These are phyloP conservation scores for Scedosporium minutisporum DNA, from an alignment of 2,329 filamentous ascomycete species.

Conservation along the genomic window DNA sequence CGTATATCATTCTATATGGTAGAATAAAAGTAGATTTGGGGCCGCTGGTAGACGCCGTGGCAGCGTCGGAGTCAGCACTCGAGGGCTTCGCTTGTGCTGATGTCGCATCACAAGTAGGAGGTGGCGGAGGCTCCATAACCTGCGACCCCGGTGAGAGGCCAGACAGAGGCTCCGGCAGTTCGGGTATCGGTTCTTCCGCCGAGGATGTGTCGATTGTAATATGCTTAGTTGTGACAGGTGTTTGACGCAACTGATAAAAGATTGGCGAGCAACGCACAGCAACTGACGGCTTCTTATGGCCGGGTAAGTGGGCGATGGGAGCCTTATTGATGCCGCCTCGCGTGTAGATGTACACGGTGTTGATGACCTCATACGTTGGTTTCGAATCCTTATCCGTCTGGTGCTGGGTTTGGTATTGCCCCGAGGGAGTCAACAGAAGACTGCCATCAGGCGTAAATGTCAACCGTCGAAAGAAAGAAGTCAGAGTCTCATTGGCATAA, in stretches of 20 bases:
- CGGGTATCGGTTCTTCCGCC: constrained; percentile 70
- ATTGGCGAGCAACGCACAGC: constrained; percentile 90
- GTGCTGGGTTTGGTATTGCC: constrained; percentile 82
- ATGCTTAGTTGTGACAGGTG: constrained; percentile 62
- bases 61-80: constrained; percentile 26
- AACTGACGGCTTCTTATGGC: constrained; percentile 96
- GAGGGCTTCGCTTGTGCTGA: constrained; percentile 43
- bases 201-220: constrained; percentile 94
- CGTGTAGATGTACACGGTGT: constrained; percentile 98
- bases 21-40: constrained; percentile 69
- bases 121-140: constrained; percentile 76
- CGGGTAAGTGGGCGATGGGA: constrained; percentile 86
- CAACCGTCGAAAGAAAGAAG: constrained; percentile 88
- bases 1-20: constrained; percentile 90
- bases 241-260: constrained; percentile 70
- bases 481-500: constrained; percentile 93
- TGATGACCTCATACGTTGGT: constrained; percentile 75
- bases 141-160: constrained; percentile 48
- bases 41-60: constrained; percentile 38
- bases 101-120: constrained; percentile 41
- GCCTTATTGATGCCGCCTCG: constrained; percentile 93
- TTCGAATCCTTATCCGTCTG: constrained; percentile 57
- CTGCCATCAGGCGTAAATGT: constrained; percentile 95
- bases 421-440: constrained; percentile 84
- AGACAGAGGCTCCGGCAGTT: constrained; percentile 73